These are phyloP conservation scores for Yamagishiella unicocca DNA, from an alignment of 139 green algal genomes.

Conservation along the genomic window DNA sequence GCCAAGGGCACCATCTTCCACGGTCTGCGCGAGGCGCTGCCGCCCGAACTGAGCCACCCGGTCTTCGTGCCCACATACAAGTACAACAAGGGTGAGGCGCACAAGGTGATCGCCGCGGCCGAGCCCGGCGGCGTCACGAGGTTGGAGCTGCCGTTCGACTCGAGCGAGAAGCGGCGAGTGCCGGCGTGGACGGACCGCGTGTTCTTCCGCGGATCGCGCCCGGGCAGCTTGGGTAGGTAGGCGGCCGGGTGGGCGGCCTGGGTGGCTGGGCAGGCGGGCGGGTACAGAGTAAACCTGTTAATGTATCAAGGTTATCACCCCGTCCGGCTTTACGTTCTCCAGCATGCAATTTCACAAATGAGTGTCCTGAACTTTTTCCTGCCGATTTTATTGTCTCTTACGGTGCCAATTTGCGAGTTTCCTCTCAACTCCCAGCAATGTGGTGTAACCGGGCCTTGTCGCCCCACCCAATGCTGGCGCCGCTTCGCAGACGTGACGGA, in stretches of 20 bases:
- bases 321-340: no score
- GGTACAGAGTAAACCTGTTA: no score
- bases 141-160: slow-evolving; percentile 55
- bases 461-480: no score
- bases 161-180: slow-evolving; percentile 87
- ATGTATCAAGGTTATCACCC: no score
- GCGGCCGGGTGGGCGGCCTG: not conserved
- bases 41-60: slow-evolving; percentile 83
- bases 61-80: slow-evolving; percentile 96
- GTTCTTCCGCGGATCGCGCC: slow-evolving; percentile 82
- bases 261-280: not conserved
- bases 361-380: no score
- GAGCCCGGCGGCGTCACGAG: not conserved
- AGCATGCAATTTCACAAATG: no score
- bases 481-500: slow-evolving; percentile 31
- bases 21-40: slow-evolving; percentile 51
- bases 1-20: slow-evolving; percentile 58
- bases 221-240: not conserved
- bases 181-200: slow-evolving; percentile 95
- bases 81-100: slow-evolving; percentile 80
- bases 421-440: no score
- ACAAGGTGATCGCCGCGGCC: not conserved
- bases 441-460: no score
- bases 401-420: no score
- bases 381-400: no score